These are phyloP conservation scores for Hirsutella rhossiliensis DNA, from an alignment of 2,329 filamentous ascomycete species.

Conservation along the genomic window DNA sequence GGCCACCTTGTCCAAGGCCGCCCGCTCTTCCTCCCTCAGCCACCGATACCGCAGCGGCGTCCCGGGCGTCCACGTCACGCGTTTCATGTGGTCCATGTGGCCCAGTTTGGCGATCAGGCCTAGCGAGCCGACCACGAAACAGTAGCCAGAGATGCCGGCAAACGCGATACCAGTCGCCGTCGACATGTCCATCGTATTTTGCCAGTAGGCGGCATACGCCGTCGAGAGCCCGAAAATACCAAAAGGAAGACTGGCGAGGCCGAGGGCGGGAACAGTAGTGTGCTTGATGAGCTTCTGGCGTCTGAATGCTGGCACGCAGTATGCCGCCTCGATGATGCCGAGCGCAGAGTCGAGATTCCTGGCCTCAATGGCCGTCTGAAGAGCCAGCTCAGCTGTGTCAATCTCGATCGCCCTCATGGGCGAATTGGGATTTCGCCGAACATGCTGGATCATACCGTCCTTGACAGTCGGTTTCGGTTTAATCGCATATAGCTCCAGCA, in stretches of 20 bases:
- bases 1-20: constrained; percentile 74
- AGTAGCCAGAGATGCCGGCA: constrained; percentile 70
- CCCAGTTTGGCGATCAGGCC: constrained; percentile 78
- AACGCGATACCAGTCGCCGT: constrained; percentile 71
- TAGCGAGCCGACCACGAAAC: constrained; percentile 67
- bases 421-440: constrained; percentile 52
- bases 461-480: constrained; percentile 61
- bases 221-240: constrained; percentile 60
- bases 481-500: constrained; percentile 70
- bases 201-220: constrained; percentile 27
- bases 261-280: constrained; percentile 45
- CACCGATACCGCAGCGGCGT: constrained; percentile 71
- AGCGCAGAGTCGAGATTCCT: constrained; percentile 71
- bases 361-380: constrained; percentile 67
- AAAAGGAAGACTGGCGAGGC: constrained; percentile 48
- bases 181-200: constrained; percentile 62
- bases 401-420: constrained; percentile 60
- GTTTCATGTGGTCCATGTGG: constrained; percentile 86
- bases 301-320: constrained; percentile 52
- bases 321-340: constrained; percentile 59
- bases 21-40: constrained; percentile 81
- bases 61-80: constrained; percentile 81
- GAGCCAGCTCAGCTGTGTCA: constrained; percentile 58
- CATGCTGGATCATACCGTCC: constrained; percentile 47
- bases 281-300: constrained; percentile 56